phyloP scores from a whole-genome alignment of 2,329 filamentous ascomycete species.

The Colletotrichum somersetense region DNA sequence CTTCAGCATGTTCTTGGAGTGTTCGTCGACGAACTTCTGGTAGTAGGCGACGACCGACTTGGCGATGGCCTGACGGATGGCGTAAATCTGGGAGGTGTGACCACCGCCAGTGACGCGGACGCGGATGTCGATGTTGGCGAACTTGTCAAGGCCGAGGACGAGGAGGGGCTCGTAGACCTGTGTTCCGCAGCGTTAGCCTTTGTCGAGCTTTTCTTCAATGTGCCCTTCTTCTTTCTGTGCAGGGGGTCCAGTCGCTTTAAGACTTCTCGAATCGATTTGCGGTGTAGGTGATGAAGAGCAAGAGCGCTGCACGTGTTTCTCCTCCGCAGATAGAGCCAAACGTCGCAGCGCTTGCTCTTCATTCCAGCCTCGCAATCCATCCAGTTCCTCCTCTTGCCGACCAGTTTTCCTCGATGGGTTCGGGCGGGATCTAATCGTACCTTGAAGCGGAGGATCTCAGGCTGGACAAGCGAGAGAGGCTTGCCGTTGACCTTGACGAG shows the following conservation, averaged over 20 bases:
- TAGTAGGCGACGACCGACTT: constrained; percentile 95
- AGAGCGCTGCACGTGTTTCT: neutral
- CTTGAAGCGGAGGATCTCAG: constrained; percentile 98
- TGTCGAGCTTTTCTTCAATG: neutral
- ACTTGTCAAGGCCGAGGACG: constrained; percentile 97
- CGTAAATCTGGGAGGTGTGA: constrained; percentile 97
- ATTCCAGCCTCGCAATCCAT: neutral
- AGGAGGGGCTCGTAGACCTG: constrained; percentile 98
- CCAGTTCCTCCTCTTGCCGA: constrained; percentile 29
- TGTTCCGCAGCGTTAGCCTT: constrained; percentile 27
- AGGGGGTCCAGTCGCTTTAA: neutral
- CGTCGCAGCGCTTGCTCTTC: constrained; percentile 21
- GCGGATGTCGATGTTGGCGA: constrained; percentile 95
- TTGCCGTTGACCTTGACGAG: constrained; percentile 99
- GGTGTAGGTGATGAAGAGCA: constrained; percentile 7
- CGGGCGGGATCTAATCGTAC: constrained; percentile 59
- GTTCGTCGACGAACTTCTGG: constrained; percentile 99
- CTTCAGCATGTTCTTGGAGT: constrained; percentile 99
- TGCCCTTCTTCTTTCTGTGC: neutral
- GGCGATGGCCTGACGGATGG: constrained; percentile 98
- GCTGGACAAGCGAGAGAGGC: constrained; percentile 93
- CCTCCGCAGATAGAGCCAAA: neutral
- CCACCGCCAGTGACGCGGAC: constrained; percentile 97
- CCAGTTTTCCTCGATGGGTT: constrained; percentile 19
- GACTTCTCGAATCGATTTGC: neutral